Conservation (phyloP, 2,329 filamentous ascomycete genomes). For the Penicillium sp. region DNA sequence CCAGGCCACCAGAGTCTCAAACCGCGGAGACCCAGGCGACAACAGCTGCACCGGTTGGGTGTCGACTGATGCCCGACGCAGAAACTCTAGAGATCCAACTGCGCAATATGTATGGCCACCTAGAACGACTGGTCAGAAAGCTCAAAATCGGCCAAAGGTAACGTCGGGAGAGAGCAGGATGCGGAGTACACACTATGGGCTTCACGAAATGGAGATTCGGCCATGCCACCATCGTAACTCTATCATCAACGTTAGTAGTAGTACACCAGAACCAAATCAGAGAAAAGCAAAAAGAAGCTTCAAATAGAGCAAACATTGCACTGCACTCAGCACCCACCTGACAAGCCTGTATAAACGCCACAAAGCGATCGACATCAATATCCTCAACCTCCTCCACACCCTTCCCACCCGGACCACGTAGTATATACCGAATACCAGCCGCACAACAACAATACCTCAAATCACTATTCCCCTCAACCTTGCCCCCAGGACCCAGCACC, state of each 20-base stretch:
- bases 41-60: conserved; percentile 25
- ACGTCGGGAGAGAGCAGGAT: conserved; percentile 6
- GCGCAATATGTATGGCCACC: conserved; percentile 92
- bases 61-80: conserved; percentile 63
- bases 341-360: conserved; percentile 70
- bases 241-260: conserved; percentile 38
- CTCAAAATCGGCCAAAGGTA: conserved; percentile 1
- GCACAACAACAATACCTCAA: conserved; percentile 88
- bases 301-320: no score
- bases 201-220: conserved; percentile 77
- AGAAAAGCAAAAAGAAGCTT: no score
- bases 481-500: conserved; percentile 63
- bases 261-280: no score
- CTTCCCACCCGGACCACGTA: conserved; percentile 66
- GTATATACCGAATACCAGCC: conserved; percentile 77
- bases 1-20: conserved; percentile 55
- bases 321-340: conserved; percentile 48
- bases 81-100: conserved; percentile 74
- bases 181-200: conserved; percentile 71
- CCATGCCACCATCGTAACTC: conserved; percentile 84
- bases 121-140: conserved; percentile 43
- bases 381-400: conserved; percentile 66
- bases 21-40: conserved; percentile 32
- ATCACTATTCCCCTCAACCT: conserved; percentile 78
- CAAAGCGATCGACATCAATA: conserved; percentile 72